Evolutionary conservation across 2,329 filamentous ascomycete species (phyloP).

Genomic region (Aspergillus bombycis): DNA sequence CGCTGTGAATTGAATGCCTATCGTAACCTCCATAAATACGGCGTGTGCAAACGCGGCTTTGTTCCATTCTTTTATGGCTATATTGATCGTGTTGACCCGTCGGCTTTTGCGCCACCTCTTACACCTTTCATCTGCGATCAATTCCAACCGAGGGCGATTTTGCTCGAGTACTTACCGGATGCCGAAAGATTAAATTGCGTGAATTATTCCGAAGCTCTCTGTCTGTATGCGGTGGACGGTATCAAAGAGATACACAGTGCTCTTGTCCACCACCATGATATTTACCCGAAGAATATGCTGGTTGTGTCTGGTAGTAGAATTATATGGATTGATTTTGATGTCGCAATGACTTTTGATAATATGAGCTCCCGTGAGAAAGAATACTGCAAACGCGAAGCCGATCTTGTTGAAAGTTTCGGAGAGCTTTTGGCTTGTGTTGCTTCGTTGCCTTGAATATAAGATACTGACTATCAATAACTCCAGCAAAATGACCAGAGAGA

Average conservation of each 20-base stretch:
- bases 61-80: conserved; percentile 18
- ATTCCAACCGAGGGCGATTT: conserved; percentile 24
- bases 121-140: conserved; percentile 20
- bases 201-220: conserved; percentile 23
- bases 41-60: conserved; percentile 22
- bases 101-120: not conserved
- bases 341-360: conserved; percentile 22
- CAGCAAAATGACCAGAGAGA: conserved; percentile 13
- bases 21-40: conserved; percentile 18
- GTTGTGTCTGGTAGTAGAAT: conserved; percentile 21
- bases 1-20: conserved; percentile 29
- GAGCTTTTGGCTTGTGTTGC: conserved; percentile 14
- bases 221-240: conserved; percentile 22
- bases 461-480: conserved; percentile 7
- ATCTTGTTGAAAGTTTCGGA: conserved; percentile 15
- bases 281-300: conserved; percentile 32
- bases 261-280: conserved; percentile 12
- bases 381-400: conserved; percentile 15
- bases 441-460: conserved; percentile 7
- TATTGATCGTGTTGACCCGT: conserved; percentile 2
- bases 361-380: conserved; percentile 7
- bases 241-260: conserved; percentile 27
- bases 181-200: conserved; percentile 23
- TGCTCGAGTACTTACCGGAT: conserved; percentile 32
- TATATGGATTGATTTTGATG: conserved; percentile 31